Evolutionary conservation across 129 eudicot genomes (phyloP), one percentile per base, ranked within the genome.

Genomic region (Flaveria sonorensis): DNA sequence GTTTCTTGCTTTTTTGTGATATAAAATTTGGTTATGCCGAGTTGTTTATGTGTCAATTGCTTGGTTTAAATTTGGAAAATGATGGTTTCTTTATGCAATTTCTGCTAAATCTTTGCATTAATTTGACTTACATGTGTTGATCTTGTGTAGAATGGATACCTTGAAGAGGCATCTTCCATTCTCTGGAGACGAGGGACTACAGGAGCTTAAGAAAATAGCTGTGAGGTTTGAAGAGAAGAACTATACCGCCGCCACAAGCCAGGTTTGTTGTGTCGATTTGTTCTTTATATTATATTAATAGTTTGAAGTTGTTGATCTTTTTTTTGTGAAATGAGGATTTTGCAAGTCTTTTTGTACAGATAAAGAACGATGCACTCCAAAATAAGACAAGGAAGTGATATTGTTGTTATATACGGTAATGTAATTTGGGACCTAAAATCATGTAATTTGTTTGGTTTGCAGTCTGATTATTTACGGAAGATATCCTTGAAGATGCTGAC

Each of bases 401-500:
- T 64, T 65, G 65, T 9, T 45, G 9, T n/a, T 4, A 30, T 43
- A n/a, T 40, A 53, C 63, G 36, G 4, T 63, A 67, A 46, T 60
- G 57, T 65, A 66, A 48, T 42, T 39, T 39, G 71, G 53, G 47
- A 57, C 43, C 52, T 53, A 23, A 42, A 47, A 7, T 20, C 14
- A 24, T 18, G 59, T 21, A 45, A 19, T 50, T 56, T 6, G 46
- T 26, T 65, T 77, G 20, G 76, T 64, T 75, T 87, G 83, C 89
- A 94, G 98, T 70, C 84, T 46, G 95, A 90, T 85, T 93, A 93
- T 82, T 65, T 93, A 61, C 83, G 94, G 52, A 85, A 85, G 77
- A 90, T 93, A 83, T 88, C 96, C 70, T 50, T 85, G 76, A 93
- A 90, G 86, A 83, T 90, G 92, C 68, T 85, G 71, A 71, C 95